phyloP scores from a whole-genome alignment of 2,329 filamentous ascomycete genomes.

The Ophiocordyceps unilateralis region DNA sequence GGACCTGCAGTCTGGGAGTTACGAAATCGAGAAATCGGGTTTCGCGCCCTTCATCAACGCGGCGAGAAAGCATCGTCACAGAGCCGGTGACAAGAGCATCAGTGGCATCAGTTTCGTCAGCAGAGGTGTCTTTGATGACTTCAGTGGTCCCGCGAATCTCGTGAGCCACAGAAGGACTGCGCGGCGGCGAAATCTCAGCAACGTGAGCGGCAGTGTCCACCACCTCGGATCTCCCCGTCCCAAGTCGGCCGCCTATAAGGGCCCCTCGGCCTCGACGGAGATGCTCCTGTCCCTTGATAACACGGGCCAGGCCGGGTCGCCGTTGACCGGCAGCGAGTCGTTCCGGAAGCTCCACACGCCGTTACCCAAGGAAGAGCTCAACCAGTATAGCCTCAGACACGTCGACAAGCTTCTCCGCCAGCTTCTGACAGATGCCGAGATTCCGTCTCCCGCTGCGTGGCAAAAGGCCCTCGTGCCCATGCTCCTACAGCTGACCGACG shows the following conservation, averaged over 20 bases:
- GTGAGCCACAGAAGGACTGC: slow-evolving; percentile 43
- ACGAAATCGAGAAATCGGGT: slow-evolving; percentile 57
- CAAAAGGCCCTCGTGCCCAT: slow-evolving; percentile 83
- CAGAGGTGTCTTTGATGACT: slow-evolving; percentile 49
- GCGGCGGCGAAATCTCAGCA: slow-evolving; percentile 68
- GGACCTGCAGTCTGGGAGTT: slow-evolving; percentile 44
- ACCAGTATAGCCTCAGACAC: slow-evolving; percentile 73
- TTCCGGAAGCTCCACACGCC: slow-evolving; percentile 58
- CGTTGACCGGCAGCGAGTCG: slow-evolving; percentile 61
- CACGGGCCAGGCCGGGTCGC: slow-evolving; percentile 24
- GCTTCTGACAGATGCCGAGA: slow-evolving; percentile 57
- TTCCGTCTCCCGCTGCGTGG: slow-evolving; percentile 64
- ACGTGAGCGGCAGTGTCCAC: slow-evolving; percentile 52
- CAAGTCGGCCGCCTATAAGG: slow-evolving; percentile 38
- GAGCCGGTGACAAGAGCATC: slow-evolving; percentile 59
- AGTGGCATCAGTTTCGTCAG: slow-evolving; percentile 52
- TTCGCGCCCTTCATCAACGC: slow-evolving; percentile 57
- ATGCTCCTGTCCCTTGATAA: slow-evolving; percentile 29
- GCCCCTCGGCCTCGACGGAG: slow-evolving; percentile 34
- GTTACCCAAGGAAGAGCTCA: slow-evolving; percentile 62
- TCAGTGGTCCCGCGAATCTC: slow-evolving; percentile 34
- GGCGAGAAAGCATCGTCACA: slow-evolving; percentile 56
- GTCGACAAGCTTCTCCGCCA: slow-evolving; percentile 74
- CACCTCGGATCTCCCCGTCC: slow-evolving; percentile 59
- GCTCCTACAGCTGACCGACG: slow-evolving; percentile 75